These are phyloP conservation scores for Kokia cookei DNA, from an alignment of 441 rosid genomes.

Conservation along the genomic window DNA sequence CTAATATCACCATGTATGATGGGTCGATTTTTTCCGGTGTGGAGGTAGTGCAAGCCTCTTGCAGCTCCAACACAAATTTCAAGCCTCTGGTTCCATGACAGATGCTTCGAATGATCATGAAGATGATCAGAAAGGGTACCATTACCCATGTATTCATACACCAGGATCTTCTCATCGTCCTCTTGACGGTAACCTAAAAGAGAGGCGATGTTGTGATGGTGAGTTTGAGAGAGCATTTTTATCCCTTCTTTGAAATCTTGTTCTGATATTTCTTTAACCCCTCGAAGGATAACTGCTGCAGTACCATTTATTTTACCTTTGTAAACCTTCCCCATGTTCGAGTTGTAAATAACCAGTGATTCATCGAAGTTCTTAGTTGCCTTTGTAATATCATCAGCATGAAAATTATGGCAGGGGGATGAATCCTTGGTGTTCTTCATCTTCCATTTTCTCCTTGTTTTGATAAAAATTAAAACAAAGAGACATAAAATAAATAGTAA, in stretches of 20 bases:
- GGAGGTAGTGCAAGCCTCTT: slow-evolving; percentile 84
- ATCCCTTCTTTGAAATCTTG: slow-evolving; percentile 61
- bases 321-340: background rate
- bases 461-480: slow-evolving; percentile 16
- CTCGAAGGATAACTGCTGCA: slow-evolving; percentile 63
- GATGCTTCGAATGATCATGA: slow-evolving; percentile 18
- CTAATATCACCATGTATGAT: slow-evolving; percentile 81
- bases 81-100: slow-evolving; percentile 71
- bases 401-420: background rate
- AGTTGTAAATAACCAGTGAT: background rate
- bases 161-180: slow-evolving; percentile 57
- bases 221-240: slow-evolving; percentile 76
- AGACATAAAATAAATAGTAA: slow-evolving; percentile 25
- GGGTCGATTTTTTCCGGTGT: slow-evolving; percentile 62
- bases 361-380: background rate
- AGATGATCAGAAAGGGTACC: slow-evolving; percentile 65
- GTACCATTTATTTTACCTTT: slow-evolving; percentile 30
- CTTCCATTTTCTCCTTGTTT: background rate
- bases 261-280: slow-evolving; percentile 31
- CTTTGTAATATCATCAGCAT: background rate
- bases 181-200: slow-evolving; percentile 73
- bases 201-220: slow-evolving; percentile 75
- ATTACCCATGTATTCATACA: slow-evolving; percentile 76
- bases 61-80: slow-evolving; percentile 79
- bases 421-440: background rate